Percentiles rank a stretch among this genome's conserved stretches.
phyloP scores from a whole-genome alignment of 495 filamentous ascomycete genomes.

The Penicillium lagena region DNA sequence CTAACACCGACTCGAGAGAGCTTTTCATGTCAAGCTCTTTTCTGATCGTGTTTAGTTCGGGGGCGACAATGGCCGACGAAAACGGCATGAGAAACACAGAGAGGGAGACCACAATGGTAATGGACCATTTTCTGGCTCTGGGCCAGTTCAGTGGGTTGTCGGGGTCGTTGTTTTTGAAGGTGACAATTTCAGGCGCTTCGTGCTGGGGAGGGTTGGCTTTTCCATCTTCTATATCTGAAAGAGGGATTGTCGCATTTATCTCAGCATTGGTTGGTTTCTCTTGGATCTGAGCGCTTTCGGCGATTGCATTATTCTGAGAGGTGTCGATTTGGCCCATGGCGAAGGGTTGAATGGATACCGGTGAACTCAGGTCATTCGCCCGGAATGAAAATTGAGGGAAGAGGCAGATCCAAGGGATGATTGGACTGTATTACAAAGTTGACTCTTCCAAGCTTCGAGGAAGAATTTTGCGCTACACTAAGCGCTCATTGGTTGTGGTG shows the following conservation, averaged over 20 bases:
- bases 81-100: constrained; percentile 28
- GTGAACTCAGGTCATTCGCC: too few species aligned
- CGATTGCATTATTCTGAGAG: too few species aligned
- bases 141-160: constrained; percentile 44
- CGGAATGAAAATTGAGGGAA: too few species aligned
- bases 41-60: constrained; percentile 45
- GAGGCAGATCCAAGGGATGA: too few species aligned
- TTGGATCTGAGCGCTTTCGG: too few species aligned
- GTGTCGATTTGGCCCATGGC: too few species aligned
- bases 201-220: background rate
- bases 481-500: too few species aligned
- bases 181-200: background rate
- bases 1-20: constrained; percentile 40
- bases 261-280: too few species aligned
- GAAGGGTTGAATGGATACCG: too few species aligned
- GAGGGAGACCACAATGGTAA: constrained; percentile 7
- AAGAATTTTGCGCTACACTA: too few species aligned
- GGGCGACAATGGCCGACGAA: constrained; percentile 60
- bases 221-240: constrained; percentile 26
- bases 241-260: background rate
- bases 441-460: too few species aligned
- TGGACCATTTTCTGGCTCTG: constrained; percentile 10
- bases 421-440: too few species aligned
- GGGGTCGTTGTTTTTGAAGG: background rate
- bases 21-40: constrained; percentile 48